Evolutionary conservation across 2,329 filamentous ascomycete genomes (phyloP), one percentile per base, ranked within the genome.

Genomic region (Penicillium sp.): DNA sequence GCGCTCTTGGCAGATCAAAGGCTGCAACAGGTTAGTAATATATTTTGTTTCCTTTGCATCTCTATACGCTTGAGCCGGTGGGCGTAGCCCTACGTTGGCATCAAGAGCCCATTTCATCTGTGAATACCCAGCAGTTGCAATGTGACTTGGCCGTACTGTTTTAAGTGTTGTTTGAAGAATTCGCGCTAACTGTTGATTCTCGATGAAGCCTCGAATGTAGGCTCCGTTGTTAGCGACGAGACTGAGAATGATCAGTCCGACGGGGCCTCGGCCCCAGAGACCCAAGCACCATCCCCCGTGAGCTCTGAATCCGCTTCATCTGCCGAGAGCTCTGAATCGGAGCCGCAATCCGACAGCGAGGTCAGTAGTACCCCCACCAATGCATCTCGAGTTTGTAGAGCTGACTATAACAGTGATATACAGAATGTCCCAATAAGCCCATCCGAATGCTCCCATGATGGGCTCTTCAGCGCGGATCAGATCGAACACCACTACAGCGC

Each of bases 331-430:
- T 27, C 24, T 27, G 24, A 27, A 27, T 27, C 24, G 24, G 24
- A 27, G 24, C 6, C 24, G 24, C 24, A 27, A 8, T 27, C 24
- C 24, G 24, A 8, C 24, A 34, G 31, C 8, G 31, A 34, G 11
- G 10, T 10, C 24, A 8, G 4, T 8, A 27, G 24, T 6, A 8
- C 48, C 29, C 34, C 16, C 14, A n/a, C 38, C 44, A 21, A 14
- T 36, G 29, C 11, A 11, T 18, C 13, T 24, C 11, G 18, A 22
- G 8, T 22, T 34, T 27, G 34, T 24, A 36, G 5, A 38, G 44
- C 36, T 53, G 38, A 48, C 13, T n/a, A 36, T 48, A 32, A 24
- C 34, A 48, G 45, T 29, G 50, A 18, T n/a, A 27, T 48, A 36
- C 14, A 34, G 27, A 32, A 14, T 18, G 9, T 6, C 5, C 9